Evolutionary conservation across 805 yeast species (phyloP), one percentile per base, ranked within the genome.

Genomic region (Metahyphopichia silvanorum): DNA sequence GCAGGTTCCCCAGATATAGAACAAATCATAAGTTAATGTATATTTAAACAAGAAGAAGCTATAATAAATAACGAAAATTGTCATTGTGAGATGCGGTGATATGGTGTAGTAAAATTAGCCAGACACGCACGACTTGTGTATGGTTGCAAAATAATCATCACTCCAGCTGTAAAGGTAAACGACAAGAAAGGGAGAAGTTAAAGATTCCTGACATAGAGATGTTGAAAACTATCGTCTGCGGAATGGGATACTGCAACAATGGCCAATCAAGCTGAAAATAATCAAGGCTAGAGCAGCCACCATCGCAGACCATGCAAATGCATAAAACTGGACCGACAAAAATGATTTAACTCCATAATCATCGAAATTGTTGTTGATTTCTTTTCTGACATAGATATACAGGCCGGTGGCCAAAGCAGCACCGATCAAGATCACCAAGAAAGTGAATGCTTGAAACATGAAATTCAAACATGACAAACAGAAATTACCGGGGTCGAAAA

Each of bases 1-100:
- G 88, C 75, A 0, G 73, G 75, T 39, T 78, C 76, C 8, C 96
- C 96, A 9, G 95, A 82, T 16, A 85, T 34, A 21, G 56, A 37
- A 47, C 56, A 51, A 27, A 47, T 37, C 52, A 47, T 47, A 4
- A 21, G 21, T 6, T 25, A 19, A 10, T 30, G n/a, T n/a, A n/a
- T n/a, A n/a, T n/a, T n/a, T n/a, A n/a, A n/a, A n/a, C n/a, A n/a
- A n/a, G n/a, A n/a, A n/a, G n/a, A n/a, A n/a, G n/a, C n/a, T n/a
- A n/a, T n/a, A n/a, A n/a, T n/a, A n/a, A n/a, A n/a, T n/a, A n/a
- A n/a, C n/a, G n/a, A n/a, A n/a, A n/a, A n/a, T n/a, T n/a, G n/a
- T n/a, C n/a, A n/a, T n/a, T n/a, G n/a, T n/a, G n/a, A n/a, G n/a
- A n/a, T n/a, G n/a, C n/a, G n/a, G n/a, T n/a, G n/a, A n/a, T n/a